These are phyloP conservation scores for Ceratobasidium sp. DNA, from an alignment of 1,284 basidiomycete species.

Conservation along the genomic window DNA sequence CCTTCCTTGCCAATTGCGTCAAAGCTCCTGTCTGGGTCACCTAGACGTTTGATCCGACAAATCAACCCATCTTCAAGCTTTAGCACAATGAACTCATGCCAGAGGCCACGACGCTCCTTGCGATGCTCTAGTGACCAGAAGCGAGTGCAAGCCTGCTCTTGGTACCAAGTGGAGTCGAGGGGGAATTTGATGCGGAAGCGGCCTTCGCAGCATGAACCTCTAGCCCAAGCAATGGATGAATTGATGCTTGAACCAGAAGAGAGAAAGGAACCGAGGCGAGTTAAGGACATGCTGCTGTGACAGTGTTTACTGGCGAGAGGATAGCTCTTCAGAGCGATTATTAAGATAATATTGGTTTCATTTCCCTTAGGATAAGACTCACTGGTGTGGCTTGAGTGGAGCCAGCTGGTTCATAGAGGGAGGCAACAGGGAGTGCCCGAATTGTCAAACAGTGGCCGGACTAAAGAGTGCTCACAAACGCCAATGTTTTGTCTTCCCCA, in stretches of 20 bases:
- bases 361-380: too few species aligned
- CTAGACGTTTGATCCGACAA: conserved; percentile 18
- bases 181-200: conserved; percentile 4
- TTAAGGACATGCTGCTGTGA: too few species aligned
- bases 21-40: conserved; percentile 12
- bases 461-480: too few species aligned
- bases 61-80: background rate
- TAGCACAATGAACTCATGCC: conserved; percentile 31
- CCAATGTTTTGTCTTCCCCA: too few species aligned
- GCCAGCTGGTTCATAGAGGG: too few species aligned
- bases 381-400: too few species aligned
- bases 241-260: background rate
- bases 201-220: background rate
- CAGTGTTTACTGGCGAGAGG: too few species aligned
- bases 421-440: too few species aligned
- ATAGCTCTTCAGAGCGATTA: too few species aligned
- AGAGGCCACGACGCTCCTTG: conserved; percentile 13
- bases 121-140: conserved; percentile 11
- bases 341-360: too few species aligned
- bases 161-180: conserved; percentile 11
- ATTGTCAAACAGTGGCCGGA: too few species aligned
- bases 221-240: background rate
- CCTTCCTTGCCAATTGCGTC: conserved; percentile 11
- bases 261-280: too few species aligned
- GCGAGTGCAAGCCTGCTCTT: conserved; percentile 9